Evolutionary conservation across 2,329 filamentous ascomycete species (phyloP).

Genomic region (Rosellinia necatrix): DNA sequence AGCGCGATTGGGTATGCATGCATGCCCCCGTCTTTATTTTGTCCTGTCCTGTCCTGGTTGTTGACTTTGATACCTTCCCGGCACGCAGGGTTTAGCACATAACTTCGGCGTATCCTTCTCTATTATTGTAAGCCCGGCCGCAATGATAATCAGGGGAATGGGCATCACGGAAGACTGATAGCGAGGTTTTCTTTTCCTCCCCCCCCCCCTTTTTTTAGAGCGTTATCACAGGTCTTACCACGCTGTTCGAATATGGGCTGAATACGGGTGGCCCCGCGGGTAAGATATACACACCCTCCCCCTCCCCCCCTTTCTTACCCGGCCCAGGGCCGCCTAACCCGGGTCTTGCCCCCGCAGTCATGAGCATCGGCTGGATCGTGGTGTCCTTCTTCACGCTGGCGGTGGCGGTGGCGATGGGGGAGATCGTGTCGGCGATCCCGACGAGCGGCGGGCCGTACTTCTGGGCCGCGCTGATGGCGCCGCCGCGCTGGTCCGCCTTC

Average conservation of each 20-base stretch:
- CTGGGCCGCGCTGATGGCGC: conserved; percentile 63
- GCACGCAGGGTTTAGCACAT: conserved; percentile 51
- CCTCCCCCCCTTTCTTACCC: neutral
- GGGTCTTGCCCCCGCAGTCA: conserved; percentile 19
- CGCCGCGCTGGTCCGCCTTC: conserved; percentile 46
- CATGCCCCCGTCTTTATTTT: neutral
- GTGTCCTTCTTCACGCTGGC: conserved; percentile 60
- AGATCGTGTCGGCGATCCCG: conserved; percentile 63
- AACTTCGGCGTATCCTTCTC: conserved; percentile 67
- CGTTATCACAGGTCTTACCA: conserved; percentile 64
- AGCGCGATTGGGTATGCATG: conserved; percentile 54
- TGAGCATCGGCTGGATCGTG: conserved; percentile 54
- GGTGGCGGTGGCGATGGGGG: conserved; percentile 60
- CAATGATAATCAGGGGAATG: neutral
- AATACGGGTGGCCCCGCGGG: conserved; percentile 56
- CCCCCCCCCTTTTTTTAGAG: too few species aligned
- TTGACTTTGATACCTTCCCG: neutral
- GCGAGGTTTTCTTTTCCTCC: neutral
- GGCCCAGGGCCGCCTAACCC: neutral
- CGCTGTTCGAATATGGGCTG: conserved; percentile 61
- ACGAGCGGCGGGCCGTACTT: conserved; percentile 64
- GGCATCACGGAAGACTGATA: neutral
- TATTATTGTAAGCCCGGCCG: conserved; percentile 54
- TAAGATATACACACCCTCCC: conserved; percentile 1
- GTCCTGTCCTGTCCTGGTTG: neutral